phyloP scores from a whole-genome alignment of 257 asterid genomes.

The Solanum arcanum region DNA sequence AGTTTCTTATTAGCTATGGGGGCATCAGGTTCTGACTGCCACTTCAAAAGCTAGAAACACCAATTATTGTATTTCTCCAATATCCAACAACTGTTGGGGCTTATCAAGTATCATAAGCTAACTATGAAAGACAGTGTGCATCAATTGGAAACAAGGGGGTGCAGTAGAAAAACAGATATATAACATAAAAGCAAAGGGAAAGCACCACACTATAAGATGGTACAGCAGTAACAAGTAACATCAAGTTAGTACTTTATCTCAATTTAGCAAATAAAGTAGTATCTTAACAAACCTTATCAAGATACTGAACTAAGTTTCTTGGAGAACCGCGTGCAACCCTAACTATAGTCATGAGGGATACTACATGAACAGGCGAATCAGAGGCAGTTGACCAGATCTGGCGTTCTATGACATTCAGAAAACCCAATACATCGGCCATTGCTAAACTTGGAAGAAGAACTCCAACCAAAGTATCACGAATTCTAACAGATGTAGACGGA shows the following conservation, averaged over 20 bases:
- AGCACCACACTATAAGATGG: background rate
- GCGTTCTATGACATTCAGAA: slow-evolving; percentile 77
- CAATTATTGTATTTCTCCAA: background rate
- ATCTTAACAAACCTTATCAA: slow-evolving; percentile 78
- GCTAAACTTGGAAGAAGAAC: slow-evolving; percentile 91
- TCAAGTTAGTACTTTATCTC: background rate
- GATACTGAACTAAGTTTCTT: slow-evolving; percentile 70
- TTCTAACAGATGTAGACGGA: slow-evolving; percentile 34
- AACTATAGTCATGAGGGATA: slow-evolving; percentile 71
- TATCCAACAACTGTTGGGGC: background rate
- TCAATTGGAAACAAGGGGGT: background rate
- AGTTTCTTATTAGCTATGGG: background rate
- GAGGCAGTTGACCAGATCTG: slow-evolving; percentile 99
- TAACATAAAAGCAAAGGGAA: background rate
- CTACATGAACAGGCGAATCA: slow-evolving; percentile 93
- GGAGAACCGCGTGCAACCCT: slow-evolving; percentile 88
- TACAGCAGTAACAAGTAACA: background rate
- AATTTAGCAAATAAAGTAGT: background rate
- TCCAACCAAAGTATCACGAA: slow-evolving; percentile 65
- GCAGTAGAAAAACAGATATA: background rate
- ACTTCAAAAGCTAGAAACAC: background rate
- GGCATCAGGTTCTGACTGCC: background rate
- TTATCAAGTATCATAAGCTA: background rate
- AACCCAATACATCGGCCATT: slow-evolving; percentile 81
- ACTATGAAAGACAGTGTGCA: background rate